Conservation (phyloP, 2,329 filamentous ascomycete genomes). For the Rugonectria rugulosa region DNA sequence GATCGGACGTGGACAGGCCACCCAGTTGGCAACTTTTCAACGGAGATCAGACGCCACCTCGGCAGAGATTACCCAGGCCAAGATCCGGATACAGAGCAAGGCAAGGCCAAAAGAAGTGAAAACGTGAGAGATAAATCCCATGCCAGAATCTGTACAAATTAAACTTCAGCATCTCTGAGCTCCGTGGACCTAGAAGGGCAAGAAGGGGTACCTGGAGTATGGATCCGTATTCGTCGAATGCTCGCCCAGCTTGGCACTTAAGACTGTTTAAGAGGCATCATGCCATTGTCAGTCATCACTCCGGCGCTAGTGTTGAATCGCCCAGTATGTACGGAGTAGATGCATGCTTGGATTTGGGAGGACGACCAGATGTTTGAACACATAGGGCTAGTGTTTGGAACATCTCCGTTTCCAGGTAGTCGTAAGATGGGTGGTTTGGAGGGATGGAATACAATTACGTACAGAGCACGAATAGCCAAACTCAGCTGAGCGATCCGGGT, state of each 20-base stretch:
- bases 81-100: too few relatives aligned
- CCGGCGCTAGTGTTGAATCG: neutral
- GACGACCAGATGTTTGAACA: conserved; percentile 4
- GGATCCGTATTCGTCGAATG: neutral
- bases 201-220: neutral
- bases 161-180: conserved; percentile 2
- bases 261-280: conserved; percentile 6
- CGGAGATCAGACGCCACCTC: conserved; percentile 36
- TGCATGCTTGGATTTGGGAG: neutral
- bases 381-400: too few relatives aligned
- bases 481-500: too few relatives aligned
- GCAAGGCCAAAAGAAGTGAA: neutral
- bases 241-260: conserved; percentile 1
- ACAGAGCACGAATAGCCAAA: too few relatives aligned
- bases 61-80: neutral
- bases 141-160: neutral
- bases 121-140: neutral
- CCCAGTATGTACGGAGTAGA: neutral
- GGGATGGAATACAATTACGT: too few relatives aligned
- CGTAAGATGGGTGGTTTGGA: too few relatives aligned
- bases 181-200: neutral
- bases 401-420: too few relatives aligned
- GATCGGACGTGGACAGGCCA: too few relatives aligned
- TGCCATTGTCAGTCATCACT: neutral
- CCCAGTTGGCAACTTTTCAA: conserved; percentile 27